Evolutionary conservation across 345 rosid genomes (phyloP).

Genomic region (Salix dunnii): DNA sequence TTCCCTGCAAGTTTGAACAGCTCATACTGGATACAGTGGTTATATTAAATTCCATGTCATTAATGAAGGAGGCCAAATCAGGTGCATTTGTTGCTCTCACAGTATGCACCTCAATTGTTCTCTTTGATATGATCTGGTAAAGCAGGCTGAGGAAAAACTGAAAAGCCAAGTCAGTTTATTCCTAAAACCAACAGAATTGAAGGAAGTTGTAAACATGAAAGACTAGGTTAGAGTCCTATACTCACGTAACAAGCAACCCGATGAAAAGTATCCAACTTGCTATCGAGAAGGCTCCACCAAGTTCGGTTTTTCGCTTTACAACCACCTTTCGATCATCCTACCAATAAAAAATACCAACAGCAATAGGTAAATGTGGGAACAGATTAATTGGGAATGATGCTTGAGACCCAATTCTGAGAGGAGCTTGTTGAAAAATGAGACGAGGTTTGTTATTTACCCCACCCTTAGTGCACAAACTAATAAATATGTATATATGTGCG

Average conservation of each 20-base stretch:
- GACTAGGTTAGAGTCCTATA: slow-evolving; percentile 21
- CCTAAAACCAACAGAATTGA: neutral
- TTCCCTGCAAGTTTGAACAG: slow-evolving; percentile 71
- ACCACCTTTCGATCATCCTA: slow-evolving; percentile 85
- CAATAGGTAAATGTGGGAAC: no score
- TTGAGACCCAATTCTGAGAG: no score
- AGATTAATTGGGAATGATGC: no score
- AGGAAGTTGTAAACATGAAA: neutral
- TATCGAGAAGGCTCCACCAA: slow-evolving; percentile 86
- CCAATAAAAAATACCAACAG: neutral
- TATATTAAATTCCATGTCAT: slow-evolving; percentile 78
- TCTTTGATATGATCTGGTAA: slow-evolving; percentile 80
- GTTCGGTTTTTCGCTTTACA: slow-evolving; percentile 83
- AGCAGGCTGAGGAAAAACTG: slow-evolving; percentile 75
- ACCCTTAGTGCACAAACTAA: no score
- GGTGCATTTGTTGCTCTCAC: slow-evolving; percentile 78
- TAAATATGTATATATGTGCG: no score
- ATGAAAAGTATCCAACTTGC: slow-evolving; percentile 94
- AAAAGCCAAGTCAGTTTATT: slow-evolving; percentile 34
- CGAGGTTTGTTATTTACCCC: no score
- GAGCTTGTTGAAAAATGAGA: no score
- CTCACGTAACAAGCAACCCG: slow-evolving; percentile 94
- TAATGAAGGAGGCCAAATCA: slow-evolving; percentile 62
- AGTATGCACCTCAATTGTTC: slow-evolving; percentile 81
- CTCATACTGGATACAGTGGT: slow-evolving; percentile 86